Evolutionary conservation across 352 stramenopile genomes (phyloP), one percentile per base, ranked within the genome.

Genomic region (Globisporangium middletonii): DNA sequence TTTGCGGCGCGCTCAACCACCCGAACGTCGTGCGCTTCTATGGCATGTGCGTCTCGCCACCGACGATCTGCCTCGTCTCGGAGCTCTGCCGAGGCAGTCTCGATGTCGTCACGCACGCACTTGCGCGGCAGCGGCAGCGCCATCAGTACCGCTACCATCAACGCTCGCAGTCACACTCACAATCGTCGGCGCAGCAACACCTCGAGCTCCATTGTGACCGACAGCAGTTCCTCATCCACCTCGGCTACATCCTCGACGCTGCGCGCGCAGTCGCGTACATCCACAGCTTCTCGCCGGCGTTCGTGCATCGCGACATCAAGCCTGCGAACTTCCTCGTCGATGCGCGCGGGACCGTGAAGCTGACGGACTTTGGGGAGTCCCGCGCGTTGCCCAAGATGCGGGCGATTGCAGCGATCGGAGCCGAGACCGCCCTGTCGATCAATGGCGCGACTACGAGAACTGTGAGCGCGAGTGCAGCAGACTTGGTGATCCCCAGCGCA

Each of bases 261-360:
- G 72, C 78, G 30, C 69, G 83, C 23, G 79, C 79, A 0, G 75
- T 92, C 9, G 79, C 81, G 7, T 89, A 89, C 63, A 48, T 92
- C 27, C 79, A 92, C 62, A 87, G 74, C 50, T 88, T 88, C 58
- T 82, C 77, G 5, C 81, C 81, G 12, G 57, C 81, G 19, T 89
- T 88, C 47, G 59, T 92, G 12, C 79, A 92, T 44, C 71, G 79
- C 11, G 81, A 89, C 53, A 92, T 92, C 53, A 86, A 88, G 27
- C 77, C 79, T 5, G 67, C 72, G 0, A 96, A 94, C 57, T 94
- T 96, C 55, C 77, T 94, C n/a, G 71, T 96, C 5, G 69, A 83
- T 26, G 53, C 62, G 1, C 67, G 73, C 28, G 64, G 69, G 43
- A 72, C 60, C 3, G 75, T 89, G 15, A 95, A 95, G 57, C 71